Conservation (phyloP, 108 stramenopile species). For the Epithemia pelagica region DNA sequence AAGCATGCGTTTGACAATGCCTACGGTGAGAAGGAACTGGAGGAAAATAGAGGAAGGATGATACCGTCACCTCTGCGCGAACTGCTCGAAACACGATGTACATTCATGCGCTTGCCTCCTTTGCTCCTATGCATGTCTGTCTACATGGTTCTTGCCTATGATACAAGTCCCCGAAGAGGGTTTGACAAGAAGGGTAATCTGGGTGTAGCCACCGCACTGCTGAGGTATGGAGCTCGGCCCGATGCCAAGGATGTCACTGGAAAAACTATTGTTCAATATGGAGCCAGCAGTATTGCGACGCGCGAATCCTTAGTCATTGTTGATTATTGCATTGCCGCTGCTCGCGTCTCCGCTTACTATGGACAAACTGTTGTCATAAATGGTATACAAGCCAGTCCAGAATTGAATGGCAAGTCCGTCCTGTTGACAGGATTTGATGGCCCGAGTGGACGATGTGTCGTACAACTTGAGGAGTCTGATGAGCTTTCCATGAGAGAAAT, state of each 20-base stretch:
- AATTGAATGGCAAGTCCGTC: constrained; percentile 31
- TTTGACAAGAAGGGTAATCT: neutral
- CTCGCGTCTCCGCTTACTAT: constrained; percentile 6
- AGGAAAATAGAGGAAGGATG: no score
- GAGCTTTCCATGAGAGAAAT: no score
- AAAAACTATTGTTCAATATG: constrained; percentile 40
- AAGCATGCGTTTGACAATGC: neutral
- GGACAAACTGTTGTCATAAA: constrained; percentile 17
- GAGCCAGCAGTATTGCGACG: constrained; percentile 38
- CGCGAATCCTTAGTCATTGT: constrained; percentile 23
- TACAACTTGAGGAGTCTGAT: constrained; percentile 10
- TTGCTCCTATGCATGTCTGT: constrained; percentile 22
- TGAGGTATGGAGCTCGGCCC: constrained; percentile 34
- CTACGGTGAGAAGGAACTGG: neutral
- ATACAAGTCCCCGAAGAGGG: neutral
- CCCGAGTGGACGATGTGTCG: constrained; percentile 19
- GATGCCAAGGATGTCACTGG: constrained; percentile 33
- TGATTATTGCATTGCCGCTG: constrained; percentile 28
- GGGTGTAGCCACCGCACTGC: constrained; percentile 13
- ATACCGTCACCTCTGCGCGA: no score
- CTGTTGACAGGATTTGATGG: constrained; percentile 24
- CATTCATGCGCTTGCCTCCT: constrained; percentile 31
- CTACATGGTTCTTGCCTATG: constrained; percentile 7
- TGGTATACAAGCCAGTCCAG: constrained; percentile 12
- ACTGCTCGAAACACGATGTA: constrained; percentile 26